Conservation (phyloP, 805 yeast species). For the Metschnikowia lachancei region DNA sequence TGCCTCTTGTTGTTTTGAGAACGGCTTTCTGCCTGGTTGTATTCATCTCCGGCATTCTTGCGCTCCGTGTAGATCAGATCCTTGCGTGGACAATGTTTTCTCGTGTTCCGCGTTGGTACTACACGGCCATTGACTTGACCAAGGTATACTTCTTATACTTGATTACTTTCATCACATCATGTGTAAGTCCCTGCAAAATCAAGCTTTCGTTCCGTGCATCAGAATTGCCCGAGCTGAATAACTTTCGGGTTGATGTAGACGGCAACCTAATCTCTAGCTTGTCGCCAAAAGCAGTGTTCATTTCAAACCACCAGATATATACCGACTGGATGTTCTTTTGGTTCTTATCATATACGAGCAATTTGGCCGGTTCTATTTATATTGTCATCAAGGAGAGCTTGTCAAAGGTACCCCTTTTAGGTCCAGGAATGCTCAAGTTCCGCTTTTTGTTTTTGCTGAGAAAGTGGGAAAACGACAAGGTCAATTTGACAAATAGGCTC, state of each 20-base stretch:
- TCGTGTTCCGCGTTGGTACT: constrained; percentile 32
- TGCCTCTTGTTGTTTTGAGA: constrained; percentile 20
- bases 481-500: constrained; percentile 54
- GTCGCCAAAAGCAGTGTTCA: constrained; percentile 55
- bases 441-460: constrained; percentile 78
- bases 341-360: constrained; percentile 75
- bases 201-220: constrained; percentile 48
- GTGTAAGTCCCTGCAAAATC: constrained; percentile 53
- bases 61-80: constrained; percentile 48
- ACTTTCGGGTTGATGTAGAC: constrained; percentile 17
- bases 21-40: constrained; percentile 22
- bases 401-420: constrained; percentile 70
- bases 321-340: constrained; percentile 91
- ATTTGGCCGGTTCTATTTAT: constrained; percentile 60
- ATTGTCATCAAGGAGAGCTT: constrained; percentile 74
- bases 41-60: constrained; percentile 29
- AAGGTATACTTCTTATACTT: constrained; percentile 58
- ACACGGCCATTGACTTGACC: constrained; percentile 49
- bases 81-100: constrained; percentile 33
- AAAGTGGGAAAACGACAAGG: constrained; percentile 79
- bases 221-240: constrained; percentile 34
- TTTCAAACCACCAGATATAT: constrained; percentile 92
- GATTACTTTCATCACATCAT: constrained; percentile 48
- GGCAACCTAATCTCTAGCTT: constrained; percentile 30
- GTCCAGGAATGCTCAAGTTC: constrained; percentile 80